A percentile compares a stretch with the other conserved stretches of the same genome.
Evolutionary conservation across 768 basidiomycete genomes (phyloP).

Genomic region (Tulasnella calospora): DNA sequence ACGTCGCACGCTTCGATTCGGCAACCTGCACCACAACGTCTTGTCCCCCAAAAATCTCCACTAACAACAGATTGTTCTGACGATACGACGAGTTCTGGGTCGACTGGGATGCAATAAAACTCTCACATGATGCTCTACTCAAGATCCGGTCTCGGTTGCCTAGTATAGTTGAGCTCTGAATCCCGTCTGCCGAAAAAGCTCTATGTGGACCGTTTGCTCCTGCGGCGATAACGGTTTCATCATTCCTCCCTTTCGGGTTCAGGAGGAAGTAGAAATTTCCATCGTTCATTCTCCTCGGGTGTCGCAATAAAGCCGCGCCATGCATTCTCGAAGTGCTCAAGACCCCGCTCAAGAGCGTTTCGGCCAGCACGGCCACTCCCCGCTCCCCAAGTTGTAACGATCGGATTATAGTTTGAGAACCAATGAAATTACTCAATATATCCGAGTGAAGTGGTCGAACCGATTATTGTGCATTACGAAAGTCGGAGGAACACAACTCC

Average conservation of each 20-base stretch:
- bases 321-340: too few species aligned
- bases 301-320: too few species aligned
- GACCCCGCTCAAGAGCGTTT: too few species aligned
- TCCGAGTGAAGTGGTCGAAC: too few species aligned
- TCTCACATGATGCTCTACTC: neutral
- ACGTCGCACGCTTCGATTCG: neutral
- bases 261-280: too few species aligned
- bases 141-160: neutral
- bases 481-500: conserved; percentile 67
- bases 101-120: neutral
- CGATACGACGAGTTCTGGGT: neutral
- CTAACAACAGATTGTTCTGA: neutral
- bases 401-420: too few species aligned
- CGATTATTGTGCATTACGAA: conserved; percentile 36
- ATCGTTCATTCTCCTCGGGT: too few species aligned
- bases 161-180: neutral
- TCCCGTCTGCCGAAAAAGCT: neutral
- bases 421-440: too few species aligned
- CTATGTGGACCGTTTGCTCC: neutral
- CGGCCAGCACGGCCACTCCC: too few species aligned
- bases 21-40: neutral
- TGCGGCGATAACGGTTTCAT: neutral
- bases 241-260: neutral
- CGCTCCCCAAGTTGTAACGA: too few species aligned
- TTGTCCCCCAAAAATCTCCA: neutral